phyloP scores from a whole-genome alignment of 495 filamentous ascomycete genomes.

The Lentithecium fluviatile region DNA sequence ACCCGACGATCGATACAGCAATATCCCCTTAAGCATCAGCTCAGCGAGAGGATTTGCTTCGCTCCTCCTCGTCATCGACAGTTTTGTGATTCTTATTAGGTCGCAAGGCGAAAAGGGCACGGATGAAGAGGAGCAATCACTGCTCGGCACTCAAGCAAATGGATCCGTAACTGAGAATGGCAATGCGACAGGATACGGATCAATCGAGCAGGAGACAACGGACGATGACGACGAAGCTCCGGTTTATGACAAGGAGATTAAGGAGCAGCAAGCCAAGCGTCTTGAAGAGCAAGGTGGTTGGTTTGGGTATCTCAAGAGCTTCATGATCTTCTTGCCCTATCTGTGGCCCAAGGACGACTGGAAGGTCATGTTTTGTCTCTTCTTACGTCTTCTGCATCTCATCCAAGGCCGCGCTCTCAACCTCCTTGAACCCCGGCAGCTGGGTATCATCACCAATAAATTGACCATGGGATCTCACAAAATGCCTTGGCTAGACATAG shows the following conservation, averaged over 20 bases:
- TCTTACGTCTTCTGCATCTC: constrained; percentile 27
- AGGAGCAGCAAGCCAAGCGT: constrained; percentile 38
- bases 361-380: constrained; percentile 35
- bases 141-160: constrained; percentile 3
- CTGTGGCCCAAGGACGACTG: constrained; percentile 39
- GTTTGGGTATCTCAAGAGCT: constrained; percentile 41
- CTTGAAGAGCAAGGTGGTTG: constrained; percentile 42
- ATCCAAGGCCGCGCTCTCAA: constrained; percentile 38
- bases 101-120: constrained; percentile 8
- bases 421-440: constrained; percentile 39
- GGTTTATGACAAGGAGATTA: constrained; percentile 34
- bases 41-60: neutral
- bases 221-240: constrained; percentile 1
- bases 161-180: neutral
- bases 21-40: constrained; percentile 8
- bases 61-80: constrained; percentile 8
- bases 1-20: neutral
- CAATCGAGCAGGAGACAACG: neutral
- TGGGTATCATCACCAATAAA: constrained; percentile 43
- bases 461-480: constrained; percentile 11
- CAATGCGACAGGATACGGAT: neutral
- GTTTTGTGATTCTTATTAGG: constrained; percentile 17
- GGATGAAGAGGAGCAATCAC: constrained; percentile 28
- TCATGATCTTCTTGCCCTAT: constrained; percentile 43
- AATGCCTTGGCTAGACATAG: constrained; percentile 40